Evolutionary conservation across 2,329 filamentous ascomycete species (phyloP), one percentile per base, ranked within the genome.

Genomic region (Pseudogymnoascus sp.): DNA sequence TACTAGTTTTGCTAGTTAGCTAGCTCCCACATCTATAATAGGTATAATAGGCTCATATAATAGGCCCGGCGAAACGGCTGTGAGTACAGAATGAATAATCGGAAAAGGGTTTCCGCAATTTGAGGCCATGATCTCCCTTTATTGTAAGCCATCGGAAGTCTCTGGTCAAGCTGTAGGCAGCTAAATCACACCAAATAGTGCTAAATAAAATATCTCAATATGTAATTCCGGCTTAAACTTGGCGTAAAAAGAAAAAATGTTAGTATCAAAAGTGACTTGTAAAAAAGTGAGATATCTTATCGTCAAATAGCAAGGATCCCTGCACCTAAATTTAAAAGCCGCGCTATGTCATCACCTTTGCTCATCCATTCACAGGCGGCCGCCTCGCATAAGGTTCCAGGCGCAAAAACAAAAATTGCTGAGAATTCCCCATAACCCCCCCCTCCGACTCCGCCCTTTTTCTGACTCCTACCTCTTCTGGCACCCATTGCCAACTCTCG

Each of bases 401-500:
- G 50, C 50, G 50, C 50, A 33, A 57, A 57, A 57, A 57, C 50
- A 57, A 57, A 57, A 57, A 57, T 57, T 57, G 50, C 50, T 57
- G 50, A 57, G 50, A 57, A 57, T 57, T 57, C 28, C 50, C 50
- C 50, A 33, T 57, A 57, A 17, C n/a, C 28, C 50, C 50, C 28
- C 47, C 47, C n/a, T 28, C 15, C 15, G 21, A 21, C 28, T 61
- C 62, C 50, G 50, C 62, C 62, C n/a, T 21, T 35, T 26, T 21
- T 21, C 40, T 61, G 28, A 38, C 31, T 50, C 36, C 33, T 33
- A 42, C 28, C 36, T 63, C 23, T 19, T 60, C 33, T 59, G 63
- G 60, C 65, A 67, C 62, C 13, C 64, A 60, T 63, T 63, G 61
- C 36, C 57, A 35, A 63, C 40, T 63, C 59, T 63, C 63, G 68